A percentile compares a stretch with the other conserved stretches of the same genome.
phyloP scores from a whole-genome alignment of 2,329 filamentous ascomycete genomes.

The Calonectria hawksworthii region DNA sequence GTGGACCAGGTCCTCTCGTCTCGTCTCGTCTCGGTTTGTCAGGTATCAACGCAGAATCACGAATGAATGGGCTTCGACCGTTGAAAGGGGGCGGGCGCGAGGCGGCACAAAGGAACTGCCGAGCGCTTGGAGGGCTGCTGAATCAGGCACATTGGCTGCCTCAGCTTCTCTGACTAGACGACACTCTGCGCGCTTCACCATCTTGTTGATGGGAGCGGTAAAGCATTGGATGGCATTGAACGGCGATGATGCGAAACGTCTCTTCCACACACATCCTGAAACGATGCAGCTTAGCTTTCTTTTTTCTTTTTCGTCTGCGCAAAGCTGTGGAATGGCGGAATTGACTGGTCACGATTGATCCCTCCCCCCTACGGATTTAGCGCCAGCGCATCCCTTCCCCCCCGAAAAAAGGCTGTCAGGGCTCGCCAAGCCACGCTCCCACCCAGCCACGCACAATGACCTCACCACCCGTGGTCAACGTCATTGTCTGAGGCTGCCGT shows the following conservation, averaged over 20 bases:
- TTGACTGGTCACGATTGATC: neutral
- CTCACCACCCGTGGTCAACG: slow-evolving; percentile 20
- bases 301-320: neutral
- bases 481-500: slow-evolving; percentile 8
- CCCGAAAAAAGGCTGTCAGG: neutral
- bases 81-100: neutral
- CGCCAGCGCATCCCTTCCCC: neutral
- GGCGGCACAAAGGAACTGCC: neutral
- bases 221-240: neutral
- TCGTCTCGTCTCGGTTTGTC: neutral
- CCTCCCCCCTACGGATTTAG: neutral
- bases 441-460: slow-evolving; percentile 30
- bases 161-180: neutral
- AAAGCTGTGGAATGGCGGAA: neutral
- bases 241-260: neutral
- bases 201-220: neutral
- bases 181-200: neutral
- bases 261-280: neutral
- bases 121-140: neutral
- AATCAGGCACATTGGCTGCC: neutral
- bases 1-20: neutral
- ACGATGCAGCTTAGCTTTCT: neutral
- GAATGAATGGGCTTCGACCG: neutral
- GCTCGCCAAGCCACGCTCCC: slow-evolving; percentile 19
- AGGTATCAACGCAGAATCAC: slow-evolving; percentile 1